Percentiles rank a stretch among this genome's conserved stretches.
phyloP scores from a whole-genome alignment of 768 basidiomycete genomes.

The Kwoniella shandongensis region DNA sequence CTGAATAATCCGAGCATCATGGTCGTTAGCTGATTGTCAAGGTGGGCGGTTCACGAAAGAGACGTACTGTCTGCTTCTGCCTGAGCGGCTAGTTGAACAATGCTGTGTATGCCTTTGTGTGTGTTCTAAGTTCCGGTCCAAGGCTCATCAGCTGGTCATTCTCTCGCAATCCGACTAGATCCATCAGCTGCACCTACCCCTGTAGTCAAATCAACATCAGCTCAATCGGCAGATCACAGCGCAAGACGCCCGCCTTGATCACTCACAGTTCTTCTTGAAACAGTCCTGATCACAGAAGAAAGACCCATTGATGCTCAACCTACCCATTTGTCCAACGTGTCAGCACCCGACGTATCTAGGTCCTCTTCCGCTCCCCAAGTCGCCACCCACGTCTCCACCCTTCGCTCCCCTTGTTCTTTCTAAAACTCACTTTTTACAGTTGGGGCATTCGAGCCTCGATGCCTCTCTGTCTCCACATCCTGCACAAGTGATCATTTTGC shows the following conservation, averaged over 20 bases:
- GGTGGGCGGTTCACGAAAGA: conserved; percentile 11
- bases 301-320: conserved; percentile 54
- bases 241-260: too few species aligned
- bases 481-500: conserved; percentile 44
- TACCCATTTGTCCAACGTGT: conserved; percentile 12
- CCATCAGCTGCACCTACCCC: conserved; percentile 32
- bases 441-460: conserved; percentile 85
- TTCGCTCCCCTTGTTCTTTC: too few species aligned
- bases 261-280: conserved; percentile 90
- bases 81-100: conserved; percentile 50
- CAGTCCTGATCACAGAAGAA: conserved; percentile 90
- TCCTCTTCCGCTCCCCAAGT: background rate
- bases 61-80: conserved; percentile 47
- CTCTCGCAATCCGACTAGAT: background rate
- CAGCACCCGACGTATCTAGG: background rate
- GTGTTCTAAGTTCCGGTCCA: conserved; percentile 26
- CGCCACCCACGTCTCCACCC: background rate
- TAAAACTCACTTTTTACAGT: conserved; percentile 78
- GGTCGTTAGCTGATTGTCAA: conserved; percentile 1
- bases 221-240: conserved; percentile 13
- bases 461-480: conserved; percentile 70
- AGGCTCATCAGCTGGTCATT: conserved; percentile 8
- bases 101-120: conserved; percentile 51
- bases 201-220: conserved; percentile 37
- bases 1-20: conserved; percentile 53